Evolutionary conservation across 1,284 basidiomycete species (phyloP).

Genomic region (Xanthoconium separans): DNA sequence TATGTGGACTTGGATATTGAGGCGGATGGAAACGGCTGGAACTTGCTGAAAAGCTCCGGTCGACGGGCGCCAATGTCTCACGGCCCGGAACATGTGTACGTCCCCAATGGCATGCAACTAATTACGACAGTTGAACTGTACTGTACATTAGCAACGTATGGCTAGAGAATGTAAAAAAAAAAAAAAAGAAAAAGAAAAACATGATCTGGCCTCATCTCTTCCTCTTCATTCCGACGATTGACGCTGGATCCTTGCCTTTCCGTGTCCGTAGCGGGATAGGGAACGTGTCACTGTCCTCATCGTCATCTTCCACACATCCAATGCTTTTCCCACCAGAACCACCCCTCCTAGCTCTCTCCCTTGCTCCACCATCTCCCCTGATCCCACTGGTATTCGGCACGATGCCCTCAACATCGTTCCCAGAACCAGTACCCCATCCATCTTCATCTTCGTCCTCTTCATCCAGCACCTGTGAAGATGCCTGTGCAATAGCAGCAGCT

Average conservation of each 20-base stretch:
- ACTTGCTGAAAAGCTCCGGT: constrained; percentile 3
- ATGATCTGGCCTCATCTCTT: constrained; percentile 47
- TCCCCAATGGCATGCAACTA: constrained; percentile 6
- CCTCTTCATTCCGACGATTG: constrained; percentile 53
- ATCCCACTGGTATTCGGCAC: constrained; percentile 61
- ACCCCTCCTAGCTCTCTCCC: constrained; percentile 6
- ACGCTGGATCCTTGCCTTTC: constrained; percentile 52
- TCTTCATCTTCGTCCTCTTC: constrained; percentile 55
- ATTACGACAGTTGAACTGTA: constrained; percentile 8
- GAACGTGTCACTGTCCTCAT: constrained; percentile 64
- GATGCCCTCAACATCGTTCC: constrained; percentile 50
- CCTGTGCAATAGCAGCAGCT: constrained; percentile 69
- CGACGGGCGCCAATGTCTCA: constrained; percentile 18
- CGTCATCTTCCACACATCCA: constrained; percentile 36
- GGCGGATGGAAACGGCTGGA: constrained; percentile 27
- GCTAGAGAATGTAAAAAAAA: constrained; percentile 2
- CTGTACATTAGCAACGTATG: constrained; percentile 22
- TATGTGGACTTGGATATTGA: constrained; percentile 15
- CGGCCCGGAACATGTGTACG: constrained; percentile 25
- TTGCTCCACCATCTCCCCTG: constrained; percentile 39
- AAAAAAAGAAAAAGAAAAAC: constrained; percentile 5
- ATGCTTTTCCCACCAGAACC: constrained; percentile 11
- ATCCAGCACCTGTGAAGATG: constrained; percentile 49
- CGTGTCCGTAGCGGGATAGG: constrained; percentile 61
- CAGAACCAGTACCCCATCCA: constrained; percentile 45